A percentile compares a stretch with the other conserved stretches of the same genome.
These are phyloP conservation scores for Saccharum officinarum DNA, from an alignment of 176 grass and related monocot species.

Conservation along the genomic window DNA sequence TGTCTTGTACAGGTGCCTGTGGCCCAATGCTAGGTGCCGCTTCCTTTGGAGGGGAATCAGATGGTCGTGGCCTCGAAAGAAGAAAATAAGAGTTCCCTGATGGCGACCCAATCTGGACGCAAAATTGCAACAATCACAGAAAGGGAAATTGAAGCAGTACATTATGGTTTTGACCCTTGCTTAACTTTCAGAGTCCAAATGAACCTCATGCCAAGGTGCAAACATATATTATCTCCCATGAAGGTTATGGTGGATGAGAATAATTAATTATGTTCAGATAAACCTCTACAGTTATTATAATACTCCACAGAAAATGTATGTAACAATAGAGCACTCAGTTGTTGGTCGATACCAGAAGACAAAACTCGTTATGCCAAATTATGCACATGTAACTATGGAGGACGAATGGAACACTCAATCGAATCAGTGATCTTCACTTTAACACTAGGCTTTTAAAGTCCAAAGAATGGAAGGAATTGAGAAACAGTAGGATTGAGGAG, in stretches of 20 bases:
- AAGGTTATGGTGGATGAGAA: not conserved
- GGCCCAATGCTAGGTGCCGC: slow-evolving; percentile 38
- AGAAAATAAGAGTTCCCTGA: slow-evolving; percentile 71
- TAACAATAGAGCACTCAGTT: not conserved
- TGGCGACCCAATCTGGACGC: slow-evolving; percentile 53
- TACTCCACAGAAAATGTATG: not conserved
- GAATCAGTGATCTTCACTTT: not conserved
- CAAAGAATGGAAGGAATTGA: not conserved
- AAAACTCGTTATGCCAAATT: not conserved
- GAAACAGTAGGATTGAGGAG: not conserved
- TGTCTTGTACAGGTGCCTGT: slow-evolving; percentile 31
- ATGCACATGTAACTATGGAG: not conserved
- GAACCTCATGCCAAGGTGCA: slow-evolving; percentile 8
- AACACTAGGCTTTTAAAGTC: not conserved
- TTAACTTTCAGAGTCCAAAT: slow-evolving; percentile 1
- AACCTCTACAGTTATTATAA: not conserved
- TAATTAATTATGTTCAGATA: not conserved
- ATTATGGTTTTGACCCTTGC: not conserved
- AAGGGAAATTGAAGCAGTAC: not conserved
- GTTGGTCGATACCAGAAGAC: not conserved
- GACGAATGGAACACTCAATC: not conserved
- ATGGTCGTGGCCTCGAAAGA: slow-evolving; percentile 49
- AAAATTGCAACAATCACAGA: slow-evolving; percentile 39
- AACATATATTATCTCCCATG: not conserved
- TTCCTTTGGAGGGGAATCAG: slow-evolving; percentile 67